Base-by-base conservation (phyloP, 352 stramenopile genomes). In the Globisporangium mamillatum region DNA sequence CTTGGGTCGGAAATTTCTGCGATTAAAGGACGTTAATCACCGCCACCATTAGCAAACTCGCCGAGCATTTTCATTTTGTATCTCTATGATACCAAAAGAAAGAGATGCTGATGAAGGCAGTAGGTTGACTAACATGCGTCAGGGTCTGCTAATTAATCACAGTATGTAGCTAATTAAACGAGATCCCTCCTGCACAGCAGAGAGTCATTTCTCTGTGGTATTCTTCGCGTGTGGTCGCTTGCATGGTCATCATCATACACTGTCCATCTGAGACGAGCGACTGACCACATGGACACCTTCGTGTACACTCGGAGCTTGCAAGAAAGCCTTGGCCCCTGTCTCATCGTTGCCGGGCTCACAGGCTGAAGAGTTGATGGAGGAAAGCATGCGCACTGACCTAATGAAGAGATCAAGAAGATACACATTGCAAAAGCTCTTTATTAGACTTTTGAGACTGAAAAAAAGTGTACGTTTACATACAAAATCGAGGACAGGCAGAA, bases 341-440 rank as follows among this genome's bases (percentile, higher is more conserved):
- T 46, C 38, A 20, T 46, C 3, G 38, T 14, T 46, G 12, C 38
- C 38, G 0, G 36, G 36, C 36, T 44, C 36, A 9, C 3, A 41
- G 36, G 10, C 36, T 44, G 12, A 44, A 12, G 36, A 44, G 36
- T 44, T 44, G 36, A 12, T 44, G 10, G 36, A 44, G 36, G 36
- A 44, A 44, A 44, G 9, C 4, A 20, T 48, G 38, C 38, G 38
- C 38, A 48, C 8, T 20, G 38, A 48, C 5, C 12, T 20, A 16
- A 20, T 41, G 8, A 48, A 48, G 16, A 48, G 41, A 20, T 16
- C 41, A 48, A n/a, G 41, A 48, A 14, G 41, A 48, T 48, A 48
- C 41, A 48, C 41, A 48, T 48, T 48, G 41, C 41, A 48, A 48
- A 48, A 48, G 41, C 41, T n/a, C 41, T 48, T 48, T 48, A 48